phyloP scores from a whole-genome alignment of 306 rosid genomes.

The Abrus pulchellus region DNA sequence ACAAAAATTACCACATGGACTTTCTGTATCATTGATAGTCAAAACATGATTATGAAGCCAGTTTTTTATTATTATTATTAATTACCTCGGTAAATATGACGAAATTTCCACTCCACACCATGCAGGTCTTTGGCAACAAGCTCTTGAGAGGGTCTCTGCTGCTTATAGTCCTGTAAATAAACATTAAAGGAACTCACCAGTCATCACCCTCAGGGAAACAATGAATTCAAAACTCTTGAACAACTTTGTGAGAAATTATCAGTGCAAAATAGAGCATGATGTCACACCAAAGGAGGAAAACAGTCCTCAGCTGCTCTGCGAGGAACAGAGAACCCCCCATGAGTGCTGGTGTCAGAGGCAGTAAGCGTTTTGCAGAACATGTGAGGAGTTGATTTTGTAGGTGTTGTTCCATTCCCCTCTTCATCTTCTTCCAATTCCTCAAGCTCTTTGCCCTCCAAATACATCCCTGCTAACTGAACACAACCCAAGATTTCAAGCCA shows the following conservation, averaged over 20 bases:
- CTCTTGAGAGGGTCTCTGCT: slow-evolving; percentile 97
- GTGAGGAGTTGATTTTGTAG: slow-evolving; percentile 89
- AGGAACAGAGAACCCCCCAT: slow-evolving; percentile 98
- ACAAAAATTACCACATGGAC: slow-evolving; percentile 49
- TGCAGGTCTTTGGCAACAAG: slow-evolving; percentile 95
- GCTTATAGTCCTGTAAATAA: slow-evolving; percentile 80
- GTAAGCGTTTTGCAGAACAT: slow-evolving; percentile 99
- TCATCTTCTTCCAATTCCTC: slow-evolving; percentile 72
- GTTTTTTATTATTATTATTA: slow-evolving; percentile 10
- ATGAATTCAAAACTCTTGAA: slow-evolving; percentile 15
- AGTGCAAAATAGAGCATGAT: slow-evolving; percentile 24
- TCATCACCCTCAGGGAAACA: slow-evolving; percentile 35
- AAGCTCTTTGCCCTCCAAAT: slow-evolving; percentile 68
- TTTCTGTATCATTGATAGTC: slow-evolving; percentile 43
- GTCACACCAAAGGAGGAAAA: slow-evolving; percentile 90
- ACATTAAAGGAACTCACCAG: slow-evolving; percentile 43
- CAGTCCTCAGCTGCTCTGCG: slow-evolving; percentile 99
- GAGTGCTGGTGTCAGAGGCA: slow-evolving; percentile 97
- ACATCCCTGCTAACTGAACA: slow-evolving; percentile 68
- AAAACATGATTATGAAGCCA: slow-evolving; percentile 44
- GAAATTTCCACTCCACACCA: slow-evolving; percentile 91
- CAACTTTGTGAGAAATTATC: slow-evolving; percentile 10
- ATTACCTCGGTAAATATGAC: slow-evolving; percentile 91
- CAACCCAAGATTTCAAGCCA: slow-evolving; percentile 36
- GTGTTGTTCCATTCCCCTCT: slow-evolving; percentile 74